Evolutionary conservation across 202 grass and related monocot species (phyloP), one percentile per base, ranked within the genome.

Genomic region (Elaeis oleifera): DNA sequence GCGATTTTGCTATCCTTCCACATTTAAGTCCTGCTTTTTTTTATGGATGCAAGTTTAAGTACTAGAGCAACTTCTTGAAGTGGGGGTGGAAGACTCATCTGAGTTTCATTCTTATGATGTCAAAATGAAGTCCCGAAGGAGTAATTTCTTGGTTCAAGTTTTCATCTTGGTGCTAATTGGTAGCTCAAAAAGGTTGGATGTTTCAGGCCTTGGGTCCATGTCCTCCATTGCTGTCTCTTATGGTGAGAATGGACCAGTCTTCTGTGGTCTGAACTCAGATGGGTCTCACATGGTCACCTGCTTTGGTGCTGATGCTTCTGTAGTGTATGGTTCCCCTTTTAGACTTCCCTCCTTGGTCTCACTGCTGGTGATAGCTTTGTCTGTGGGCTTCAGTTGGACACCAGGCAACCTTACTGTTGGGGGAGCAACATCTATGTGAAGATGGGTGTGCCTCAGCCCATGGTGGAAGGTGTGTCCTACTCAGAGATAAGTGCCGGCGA

Each of bases 321-420:
- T 99, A n/a, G 82, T 99, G 7, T 99, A 99, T 44, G 94, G 85
- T 27, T 85, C 80, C 9, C 94, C 82, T 2, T 53, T 71, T 15
- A 84, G 78, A 51, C 90, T 99, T 29, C 88, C 3, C 71, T 90
- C 26, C 31, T 80, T n/a, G 88, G 83, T 51, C 71, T 99, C 20
- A 94, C 94, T 3, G 88, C 94, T 0, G 94, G 94, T 59, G 94
- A 92, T 23, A 88, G 94, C 9, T 99, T 99, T 59, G 82, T 88
- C 0, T 99, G 94, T 56, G 94, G 94, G 16, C 88, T 99, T 25
- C 64, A 92, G 58, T 55, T 92, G n/a, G 94, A 94, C 16, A 79
- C 94, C n/a, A 80, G 66, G 15, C 94, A 99, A 75, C 94, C 88
- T 6, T 99, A 99, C 51, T 99, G 94, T 64, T 99, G 94, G 94